A percentile compares a stretch with the other conserved stretches of the same genome.
Evolutionary conservation across 1,284 basidiomycete species (phyloP).

Genomic region (Apiotrichum montevideense): DNA sequence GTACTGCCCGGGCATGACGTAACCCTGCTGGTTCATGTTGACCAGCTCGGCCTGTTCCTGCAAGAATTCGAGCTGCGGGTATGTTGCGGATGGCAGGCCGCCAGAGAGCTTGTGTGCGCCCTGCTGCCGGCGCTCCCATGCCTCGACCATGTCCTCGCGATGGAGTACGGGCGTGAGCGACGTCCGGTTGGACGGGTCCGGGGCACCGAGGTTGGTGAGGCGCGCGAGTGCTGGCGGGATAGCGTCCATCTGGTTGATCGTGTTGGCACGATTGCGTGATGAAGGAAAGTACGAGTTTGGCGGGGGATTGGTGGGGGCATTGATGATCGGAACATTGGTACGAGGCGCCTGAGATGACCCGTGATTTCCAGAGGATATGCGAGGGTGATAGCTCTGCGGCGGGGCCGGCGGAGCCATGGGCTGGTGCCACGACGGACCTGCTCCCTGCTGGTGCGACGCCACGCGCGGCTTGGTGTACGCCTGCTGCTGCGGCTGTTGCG

Average conservation of each 20-base stretch:
- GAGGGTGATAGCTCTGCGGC: slow-evolving; percentile 26
- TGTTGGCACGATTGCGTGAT: slow-evolving; percentile 68
- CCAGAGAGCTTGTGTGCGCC: slow-evolving; percentile 35
- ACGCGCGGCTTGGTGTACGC: slow-evolving; percentile 11
- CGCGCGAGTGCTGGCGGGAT: slow-evolving; percentile 86
- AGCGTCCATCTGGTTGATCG: slow-evolving; percentile 75
- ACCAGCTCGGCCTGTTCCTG: slow-evolving; percentile 87
- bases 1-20: slow-evolving; percentile 41
- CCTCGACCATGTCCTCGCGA: slow-evolving; percentile 78
- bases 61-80: slow-evolving; percentile 79
- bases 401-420: slow-evolving; percentile 20
- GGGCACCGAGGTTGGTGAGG: slow-evolving; percentile 73
- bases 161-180: slow-evolving; percentile 81
- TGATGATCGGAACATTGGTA: slow-evolving; percentile 44
- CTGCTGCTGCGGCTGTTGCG: slow-evolving; percentile 4
- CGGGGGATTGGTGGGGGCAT: slow-evolving; percentile 45
- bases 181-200: slow-evolving; percentile 62
- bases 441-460: slow-evolving; percentile 39
- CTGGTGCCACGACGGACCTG: slow-evolving; percentile 12
- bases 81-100: slow-evolving; percentile 53
- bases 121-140: slow-evolving; percentile 74
- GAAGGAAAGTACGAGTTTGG: slow-evolving; percentile 61
- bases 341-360: slow-evolving; percentile 25
- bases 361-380: slow-evolving; percentile 17
- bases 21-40: slow-evolving; percentile 43